Percentiles rank a stretch among this genome's conserved stretches.
Conservation (phyloP, 495 filamentous ascomycete genomes). For the Immersiella caudata region DNA sequence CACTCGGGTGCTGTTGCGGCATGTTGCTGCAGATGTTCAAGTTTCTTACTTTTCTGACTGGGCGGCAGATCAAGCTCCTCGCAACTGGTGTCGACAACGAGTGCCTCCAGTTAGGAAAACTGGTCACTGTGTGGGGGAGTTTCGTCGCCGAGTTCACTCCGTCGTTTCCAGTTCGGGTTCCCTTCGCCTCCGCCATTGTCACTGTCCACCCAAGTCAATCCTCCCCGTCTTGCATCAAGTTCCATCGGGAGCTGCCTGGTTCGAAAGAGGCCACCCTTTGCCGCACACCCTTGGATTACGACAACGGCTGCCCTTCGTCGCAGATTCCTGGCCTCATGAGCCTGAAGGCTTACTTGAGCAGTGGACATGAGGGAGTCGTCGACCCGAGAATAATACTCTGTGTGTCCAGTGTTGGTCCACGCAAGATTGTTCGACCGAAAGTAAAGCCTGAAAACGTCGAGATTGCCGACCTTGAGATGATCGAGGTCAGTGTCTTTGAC, state of each 20-base stretch:
- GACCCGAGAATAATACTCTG: slow-evolving; percentile 57
- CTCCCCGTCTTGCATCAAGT: slow-evolving; percentile 48
- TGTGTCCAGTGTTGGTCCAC: slow-evolving; percentile 57
- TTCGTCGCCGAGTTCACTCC: slow-evolving; percentile 37
- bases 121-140: slow-evolving; percentile 47
- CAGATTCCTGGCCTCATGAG: slow-evolving; percentile 55
- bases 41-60: neutral
- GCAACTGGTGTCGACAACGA: slow-evolving; percentile 36
- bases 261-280: slow-evolving; percentile 45
- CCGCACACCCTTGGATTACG: slow-evolving; percentile 51
- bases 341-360: slow-evolving; percentile 55
- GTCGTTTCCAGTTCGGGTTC: neutral
- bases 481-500: slow-evolving; percentile 62
- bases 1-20: slow-evolving; percentile 60
- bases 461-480: slow-evolving; percentile 40
- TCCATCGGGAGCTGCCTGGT: slow-evolving; percentile 46
- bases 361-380: slow-evolving; percentile 41
- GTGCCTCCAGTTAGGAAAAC: slow-evolving; percentile 43
- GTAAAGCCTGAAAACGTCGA: slow-evolving; percentile 47
- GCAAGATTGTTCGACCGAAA: slow-evolving; percentile 46
- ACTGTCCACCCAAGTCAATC: slow-evolving; percentile 34
- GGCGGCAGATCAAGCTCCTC: slow-evolving; percentile 47
- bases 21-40: slow-evolving; percentile 16
- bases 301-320: slow-evolving; percentile 30
- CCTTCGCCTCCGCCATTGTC: slow-evolving; percentile 25